Percentiles rank a stretch among this genome's conserved stretches.
Evolutionary conservation across 768 basidiomycete genomes (phyloP).

Genomic region (Boletus vinaceobasis): DNA sequence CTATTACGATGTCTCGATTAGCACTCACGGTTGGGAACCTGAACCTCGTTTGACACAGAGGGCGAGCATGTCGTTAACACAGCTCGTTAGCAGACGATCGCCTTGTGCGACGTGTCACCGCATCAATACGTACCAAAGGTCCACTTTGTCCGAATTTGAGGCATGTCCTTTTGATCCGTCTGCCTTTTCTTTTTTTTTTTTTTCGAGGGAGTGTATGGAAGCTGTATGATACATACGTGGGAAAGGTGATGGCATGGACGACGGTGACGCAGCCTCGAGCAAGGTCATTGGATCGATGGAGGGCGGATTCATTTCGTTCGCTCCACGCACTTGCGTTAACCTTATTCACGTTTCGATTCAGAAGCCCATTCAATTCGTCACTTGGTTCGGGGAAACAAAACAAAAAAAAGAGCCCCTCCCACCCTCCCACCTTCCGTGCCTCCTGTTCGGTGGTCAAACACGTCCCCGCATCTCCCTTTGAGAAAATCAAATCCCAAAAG

Average conservation of each 20-base stretch:
- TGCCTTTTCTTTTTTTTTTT: neutral
- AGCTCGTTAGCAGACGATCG: neutral
- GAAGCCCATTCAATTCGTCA: neutral
- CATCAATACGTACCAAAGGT: neutral
- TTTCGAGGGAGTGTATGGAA: neutral
- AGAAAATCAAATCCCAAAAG: slow-evolving; percentile 24
- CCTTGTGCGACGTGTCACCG: neutral
- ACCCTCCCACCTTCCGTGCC: neutral
- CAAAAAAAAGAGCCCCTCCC: neutral
- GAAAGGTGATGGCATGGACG: neutral
- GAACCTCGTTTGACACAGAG: neutral
- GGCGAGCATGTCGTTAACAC: neutral
- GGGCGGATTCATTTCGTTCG: neutral
- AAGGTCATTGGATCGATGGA: neutral
- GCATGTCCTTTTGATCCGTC: too few species aligned
- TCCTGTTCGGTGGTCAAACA: neutral
- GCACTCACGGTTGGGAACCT: neutral
- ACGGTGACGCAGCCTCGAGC: neutral
- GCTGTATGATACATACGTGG: neutral
- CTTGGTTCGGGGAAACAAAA: neutral
- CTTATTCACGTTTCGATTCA: slow-evolving; percentile 1
- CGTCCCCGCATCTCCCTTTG: neutral
- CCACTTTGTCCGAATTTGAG: neutral
- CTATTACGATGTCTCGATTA: neutral
- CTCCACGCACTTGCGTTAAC: slow-evolving; percentile 5